Evolutionary conservation across 176 grass and related monocot genomes (phyloP).

Genomic region (Cocos nucifera): DNA sequence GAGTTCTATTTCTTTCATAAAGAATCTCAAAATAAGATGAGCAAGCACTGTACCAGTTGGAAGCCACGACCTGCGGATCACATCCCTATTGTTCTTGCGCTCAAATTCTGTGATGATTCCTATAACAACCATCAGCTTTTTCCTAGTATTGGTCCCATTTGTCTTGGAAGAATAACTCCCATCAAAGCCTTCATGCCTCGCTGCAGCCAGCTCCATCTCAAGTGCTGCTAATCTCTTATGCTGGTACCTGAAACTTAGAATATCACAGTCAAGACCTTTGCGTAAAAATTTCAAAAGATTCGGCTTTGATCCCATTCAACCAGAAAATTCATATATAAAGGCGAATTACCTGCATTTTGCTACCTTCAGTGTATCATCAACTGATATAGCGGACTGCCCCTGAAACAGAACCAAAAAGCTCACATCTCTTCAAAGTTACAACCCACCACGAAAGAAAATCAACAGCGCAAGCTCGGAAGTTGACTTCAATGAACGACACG

Average conservation of each 20-base stretch:
- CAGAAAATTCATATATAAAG: background rate
- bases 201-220: conserved; percentile 84
- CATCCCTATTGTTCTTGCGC: conserved; percentile 80
- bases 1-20: background rate
- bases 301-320: background rate
- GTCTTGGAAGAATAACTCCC: conserved; percentile 58
- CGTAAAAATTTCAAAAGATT: conserved; percentile 4
- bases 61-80: conserved; percentile 89
- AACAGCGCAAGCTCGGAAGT: background rate
- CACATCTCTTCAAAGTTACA: background rate
- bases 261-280: background rate
- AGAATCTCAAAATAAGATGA: background rate
- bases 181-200: conserved; percentile 70
- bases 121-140: conserved; percentile 64
- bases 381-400: conserved; percentile 77
- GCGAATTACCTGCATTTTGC: conserved; percentile 65
- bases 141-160: conserved; percentile 60
- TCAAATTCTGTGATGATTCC: conserved; percentile 89
- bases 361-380: conserved; percentile 91
- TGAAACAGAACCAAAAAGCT: conserved; percentile 19
- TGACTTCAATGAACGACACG: background rate
- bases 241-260: conserved; percentile 57
- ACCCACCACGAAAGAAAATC: background rate
- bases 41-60: conserved; percentile 47
- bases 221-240: conserved; percentile 71